Base-by-base conservation (phyloP, 108 stramenopile species). In the Cyclotella atomus region DNA sequence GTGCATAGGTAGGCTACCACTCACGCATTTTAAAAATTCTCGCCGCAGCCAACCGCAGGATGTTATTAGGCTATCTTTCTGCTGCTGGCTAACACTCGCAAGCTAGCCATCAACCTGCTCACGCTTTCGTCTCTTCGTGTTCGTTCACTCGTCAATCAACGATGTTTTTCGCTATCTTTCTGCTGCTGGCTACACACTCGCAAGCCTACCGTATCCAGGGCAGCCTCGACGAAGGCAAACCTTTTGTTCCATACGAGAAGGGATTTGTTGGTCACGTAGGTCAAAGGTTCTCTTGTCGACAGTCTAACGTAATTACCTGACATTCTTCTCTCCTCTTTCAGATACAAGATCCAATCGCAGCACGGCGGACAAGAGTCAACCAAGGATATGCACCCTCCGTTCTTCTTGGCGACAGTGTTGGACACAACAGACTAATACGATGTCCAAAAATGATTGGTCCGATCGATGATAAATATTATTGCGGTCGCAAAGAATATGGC, bases 381-480 rank as follows among this genome's bases (percentile, higher is more conserved):
- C 78, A 71, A 43, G 70, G 78, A 17, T 71, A 79, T 46, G 59
- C 34, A 25, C 29, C 46, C 24, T 79, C 71, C 15, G 34, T 59
- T 19, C 33, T 67, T 4, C 62, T 70, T 17, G 64, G 76, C 17
- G 68, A 68, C 21, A 38, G 41, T 35, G 47, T 71, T 55, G 78
- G 78, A 17, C 60, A 60, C 10, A 72, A 71, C 33, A 65, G 78
- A n/a, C 65, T 71, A 2, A 67, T 71, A 15, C 59, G 71, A 16
- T 92, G 91, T 71, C 89, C 89, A 3, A 72, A 85, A 19, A 92
- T 92, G 91, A 82, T 92, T 3, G 91, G 91, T 7, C 91, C 91
- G 0, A 35, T 90, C 20, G 57, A 52, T 8, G 68, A 60, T 34
- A 44, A 82, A 56, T 91, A 87, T 61, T 91, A 85, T 73, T 95